Evolutionary conservation across 306 rosid species (phyloP), one percentile per base, ranked within the genome.

Genomic region (Amphicarpaea edgeworthii): DNA sequence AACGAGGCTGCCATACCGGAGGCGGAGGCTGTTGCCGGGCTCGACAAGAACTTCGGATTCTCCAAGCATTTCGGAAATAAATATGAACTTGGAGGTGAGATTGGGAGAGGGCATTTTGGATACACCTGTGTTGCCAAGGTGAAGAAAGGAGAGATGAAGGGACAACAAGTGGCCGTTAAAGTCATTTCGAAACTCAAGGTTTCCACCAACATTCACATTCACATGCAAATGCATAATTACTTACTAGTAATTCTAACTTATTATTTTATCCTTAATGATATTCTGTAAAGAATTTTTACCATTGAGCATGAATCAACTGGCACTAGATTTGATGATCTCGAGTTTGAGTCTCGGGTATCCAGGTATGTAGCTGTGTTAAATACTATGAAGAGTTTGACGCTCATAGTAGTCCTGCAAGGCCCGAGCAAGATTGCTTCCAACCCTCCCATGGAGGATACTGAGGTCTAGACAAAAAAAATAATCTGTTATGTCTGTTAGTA

Each of bases 31-130:
- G 80, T 60, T 42, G 19, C 81, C 0, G 91, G 85, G 55, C 88
- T 91, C 0, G 91, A 89, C 53, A 91, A 87, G 89, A 91, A 83
- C 83, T 91, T 91, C 43, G 97, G 95, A 42, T 91, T 91, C 78
- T 89, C 94, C 10, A 91, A 91, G 86, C 82, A 88, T 74, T 85
- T 91, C 30, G 84, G 79, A 59, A 87, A 26, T 62, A 91, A 91
- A 84, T 91, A 87, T 55, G 97, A 91, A 60, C 62, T 91, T 3
- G 97, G 93, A 15, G 92, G 77, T 40, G 97, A 91, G 84, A 79
- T 91, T 34, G 97, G 97, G 12, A 81, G 92, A 82, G 97, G 97
- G 12, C 95, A 91, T 78, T 91, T 91, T 55, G 97, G 97, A 4
- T 87, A 83, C 30, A 91, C 97, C 37, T 91, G 93, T 68, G 81